Evolutionary conservation across 306 rosid species (phyloP).

Genomic region (Betula pendula): DNA sequence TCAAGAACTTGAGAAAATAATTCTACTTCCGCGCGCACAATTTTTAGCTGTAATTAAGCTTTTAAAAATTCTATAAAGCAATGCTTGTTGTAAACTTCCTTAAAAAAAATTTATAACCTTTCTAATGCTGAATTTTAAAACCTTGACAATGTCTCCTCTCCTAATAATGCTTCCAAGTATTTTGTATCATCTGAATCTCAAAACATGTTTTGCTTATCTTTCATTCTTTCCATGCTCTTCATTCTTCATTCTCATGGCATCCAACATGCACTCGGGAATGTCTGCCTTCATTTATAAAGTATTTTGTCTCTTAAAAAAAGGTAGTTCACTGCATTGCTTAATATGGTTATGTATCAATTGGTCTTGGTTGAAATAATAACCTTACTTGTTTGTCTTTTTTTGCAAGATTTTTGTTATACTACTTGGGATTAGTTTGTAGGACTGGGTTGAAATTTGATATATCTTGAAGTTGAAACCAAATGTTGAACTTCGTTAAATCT

Average conservation of each 20-base stretch:
- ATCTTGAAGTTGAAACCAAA: neutral
- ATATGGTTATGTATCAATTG: neutral
- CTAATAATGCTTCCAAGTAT: neutral
- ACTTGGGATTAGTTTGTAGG: neutral
- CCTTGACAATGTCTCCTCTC: neutral
- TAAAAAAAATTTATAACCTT: neutral
- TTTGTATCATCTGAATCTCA: neutral
- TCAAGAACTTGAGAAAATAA: neutral
- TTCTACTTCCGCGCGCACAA: neutral
- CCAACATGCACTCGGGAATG: neutral
- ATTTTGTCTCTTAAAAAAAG: neutral
- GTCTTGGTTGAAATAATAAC: neutral
- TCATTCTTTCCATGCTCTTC: neutral
- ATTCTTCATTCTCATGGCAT: neutral
- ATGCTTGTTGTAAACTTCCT: neutral
- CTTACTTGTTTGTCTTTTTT: neutral
- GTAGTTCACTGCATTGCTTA: neutral
- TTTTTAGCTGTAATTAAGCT: neutral
- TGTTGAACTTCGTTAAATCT: neutral
- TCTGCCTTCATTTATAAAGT: neutral
- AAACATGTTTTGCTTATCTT: neutral
- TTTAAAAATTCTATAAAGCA: neutral
- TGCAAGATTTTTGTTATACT: neutral
- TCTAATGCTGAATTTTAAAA: neutral
- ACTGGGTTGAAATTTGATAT: neutral